Base-by-base conservation (phyloP, 2,329 filamentous ascomycete genomes). In the Xylariomycetidae sp. region DNA sequence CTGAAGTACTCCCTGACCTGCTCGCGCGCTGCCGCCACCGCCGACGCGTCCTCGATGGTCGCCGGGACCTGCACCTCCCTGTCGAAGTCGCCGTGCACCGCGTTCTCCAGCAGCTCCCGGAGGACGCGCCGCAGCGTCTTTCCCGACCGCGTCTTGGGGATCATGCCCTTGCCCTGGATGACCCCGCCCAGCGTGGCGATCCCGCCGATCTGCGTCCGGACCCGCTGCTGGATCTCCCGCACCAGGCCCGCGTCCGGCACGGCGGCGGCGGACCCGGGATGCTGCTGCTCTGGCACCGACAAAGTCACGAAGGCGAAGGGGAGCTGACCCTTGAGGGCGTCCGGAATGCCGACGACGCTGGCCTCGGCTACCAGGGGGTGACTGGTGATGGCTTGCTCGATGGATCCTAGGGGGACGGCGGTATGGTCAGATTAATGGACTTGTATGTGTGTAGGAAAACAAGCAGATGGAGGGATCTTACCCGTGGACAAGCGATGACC, bases 401-500 rank as follows among this genome's bases (percentile, higher is more conserved):
- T 92, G 20, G 83, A 76, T 31, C 88, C 86, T 86, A 45, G 8
- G 20, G 8, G 20, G 8, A 23, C 20, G 20, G 8, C n/a, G 8
- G 20, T 23, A 23, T n/a, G 20, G 20, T 8, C n/a, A n/a, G n/a
- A 23, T 27, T 8, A 23, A n/a, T n/a, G n/a, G 8, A 8, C 20
- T 33, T 34, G 3, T n/a, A 25, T 29, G 22, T 25, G 25, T 19
- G 23, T 10, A 23, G 25, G 12, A 27, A 31, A 9, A 26, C 6
- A 11, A 14, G 16, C 11, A 16, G 14, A 16, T 10, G 8, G 11
- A 16, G 15, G 18, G n/a, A 14, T 5, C 70, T 49, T 67, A 85
- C 85, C 87, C 9, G 88, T 95, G 43, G 85, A 90, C 41, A 96
- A 81, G 11, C 89, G 77, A 64, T 96, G 89, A 5, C 89, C 88